A percentile compares a stretch with the other conserved stretches of the same genome.
Evolutionary conservation across 2,329 filamentous ascomycete species (phyloP).

Genomic region (Arthrobotrys conoides): DNA sequence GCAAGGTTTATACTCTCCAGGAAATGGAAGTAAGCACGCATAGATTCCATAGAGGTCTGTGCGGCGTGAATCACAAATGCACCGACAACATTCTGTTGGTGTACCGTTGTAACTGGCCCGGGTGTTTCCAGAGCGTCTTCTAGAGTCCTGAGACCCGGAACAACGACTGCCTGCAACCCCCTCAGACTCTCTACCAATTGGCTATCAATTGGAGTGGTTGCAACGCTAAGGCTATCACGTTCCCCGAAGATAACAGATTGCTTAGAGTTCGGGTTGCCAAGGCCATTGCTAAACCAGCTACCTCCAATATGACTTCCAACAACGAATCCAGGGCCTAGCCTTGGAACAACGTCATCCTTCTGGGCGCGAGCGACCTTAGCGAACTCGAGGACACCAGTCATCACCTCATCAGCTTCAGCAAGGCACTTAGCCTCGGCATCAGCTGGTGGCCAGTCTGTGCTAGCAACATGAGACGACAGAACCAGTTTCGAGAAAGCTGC

Average conservation of each 20-base stretch:
- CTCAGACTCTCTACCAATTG: constrained; percentile 86
- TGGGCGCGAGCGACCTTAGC: constrained; percentile 96
- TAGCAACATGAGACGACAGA: constrained; percentile 96
- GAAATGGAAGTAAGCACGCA: constrained; percentile 88
- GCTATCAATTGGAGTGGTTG: constrained; percentile 80
- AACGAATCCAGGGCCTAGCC: constrained; percentile 94
- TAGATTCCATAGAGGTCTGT: constrained; percentile 85
- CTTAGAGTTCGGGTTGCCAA: constrained; percentile 77
- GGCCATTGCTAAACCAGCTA: constrained; percentile 82
- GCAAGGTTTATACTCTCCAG: constrained; percentile 94
- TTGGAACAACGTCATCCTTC: constrained; percentile 89
- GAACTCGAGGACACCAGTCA: constrained; percentile 94
- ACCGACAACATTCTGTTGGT: constrained; percentile 82
- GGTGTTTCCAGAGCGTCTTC: constrained; percentile 84
- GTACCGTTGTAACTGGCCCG: constrained; percentile 84
- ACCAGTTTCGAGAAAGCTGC: constrained; percentile 99
- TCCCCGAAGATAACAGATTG: constrained; percentile 89
- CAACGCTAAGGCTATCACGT: constrained; percentile 79
- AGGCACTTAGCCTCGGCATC: constrained; percentile 96
- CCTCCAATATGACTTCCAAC: constrained; percentile 86
- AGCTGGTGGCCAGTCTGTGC: constrained; percentile 92
- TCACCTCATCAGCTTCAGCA: constrained; percentile 95
- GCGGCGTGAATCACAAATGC: constrained; percentile 85
- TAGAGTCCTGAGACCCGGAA: constrained; percentile 86
- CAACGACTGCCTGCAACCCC: constrained; percentile 85